Evolutionary conservation across 768 basidiomycete genomes (phyloP).

Genomic region (Boletus fagicola): DNA sequence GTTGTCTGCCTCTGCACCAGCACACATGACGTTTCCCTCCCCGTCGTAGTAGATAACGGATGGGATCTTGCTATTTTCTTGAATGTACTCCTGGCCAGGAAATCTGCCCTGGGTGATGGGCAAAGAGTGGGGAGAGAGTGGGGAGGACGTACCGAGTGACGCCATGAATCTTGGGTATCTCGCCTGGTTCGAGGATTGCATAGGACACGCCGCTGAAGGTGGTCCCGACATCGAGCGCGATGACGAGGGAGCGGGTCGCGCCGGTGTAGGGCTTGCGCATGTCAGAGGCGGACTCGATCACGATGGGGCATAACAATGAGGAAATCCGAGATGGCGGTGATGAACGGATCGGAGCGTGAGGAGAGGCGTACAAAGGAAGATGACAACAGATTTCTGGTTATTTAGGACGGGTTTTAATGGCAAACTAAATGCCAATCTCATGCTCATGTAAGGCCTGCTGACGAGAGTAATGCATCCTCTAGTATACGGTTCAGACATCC

Average conservation of each 20-base stretch:
- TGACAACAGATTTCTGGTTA: no score
- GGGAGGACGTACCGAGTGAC: constrained; percentile 60
- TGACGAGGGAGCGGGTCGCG: constrained; percentile 58
- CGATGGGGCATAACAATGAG: constrained; percentile 16
- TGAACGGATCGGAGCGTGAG: neutral
- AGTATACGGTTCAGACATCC: neutral
- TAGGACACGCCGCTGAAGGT: constrained; percentile 85
- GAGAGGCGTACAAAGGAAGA: constrained; percentile 1
- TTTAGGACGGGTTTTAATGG: no score
- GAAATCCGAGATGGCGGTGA: neutral
- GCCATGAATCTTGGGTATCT: constrained; percentile 77
- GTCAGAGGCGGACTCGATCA: constrained; percentile 53
- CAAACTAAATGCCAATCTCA: no score
- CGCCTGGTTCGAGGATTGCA: constrained; percentile 77
- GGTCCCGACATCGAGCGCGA: constrained; percentile 80
- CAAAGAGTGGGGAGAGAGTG: neutral
- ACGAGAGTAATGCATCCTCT: neutral
- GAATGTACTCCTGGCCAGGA: constrained; percentile 83
- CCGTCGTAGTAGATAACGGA: constrained; percentile 73
- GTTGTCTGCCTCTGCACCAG: constrained; percentile 75
- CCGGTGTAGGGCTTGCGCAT: constrained; percentile 75
- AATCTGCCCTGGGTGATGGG: constrained; percentile 47
- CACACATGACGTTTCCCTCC: constrained; percentile 62
- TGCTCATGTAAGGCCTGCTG: no score
- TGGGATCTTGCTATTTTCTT: constrained; percentile 82